phyloP scores from a whole-genome alignment of 2,329 filamentous ascomycete genomes.

The Penicillium freii region DNA sequence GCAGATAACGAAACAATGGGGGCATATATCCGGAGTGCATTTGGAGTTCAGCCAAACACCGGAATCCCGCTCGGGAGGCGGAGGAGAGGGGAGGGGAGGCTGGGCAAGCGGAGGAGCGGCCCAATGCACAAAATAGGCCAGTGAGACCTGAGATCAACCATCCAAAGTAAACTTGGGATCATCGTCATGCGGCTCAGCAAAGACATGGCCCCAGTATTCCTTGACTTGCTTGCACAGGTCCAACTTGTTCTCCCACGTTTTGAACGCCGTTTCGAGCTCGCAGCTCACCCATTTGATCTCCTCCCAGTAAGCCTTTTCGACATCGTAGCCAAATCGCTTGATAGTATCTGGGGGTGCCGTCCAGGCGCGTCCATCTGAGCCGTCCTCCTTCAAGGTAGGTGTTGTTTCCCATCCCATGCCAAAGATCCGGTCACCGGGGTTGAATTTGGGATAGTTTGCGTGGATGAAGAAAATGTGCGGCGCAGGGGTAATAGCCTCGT shows the following conservation, averaged over 20 bases:
- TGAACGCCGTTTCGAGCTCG: conserved; percentile 35
- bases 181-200: conserved; percentile 33
- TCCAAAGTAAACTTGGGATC: conserved; percentile 33
- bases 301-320: conserved; percentile 42
- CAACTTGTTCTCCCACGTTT: conserved; percentile 35
- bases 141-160: conserved; percentile 12
- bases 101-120: background rate
- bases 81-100: background rate
- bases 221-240: conserved; percentile 33
- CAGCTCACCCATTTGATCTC: conserved; percentile 44
- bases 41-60: background rate
- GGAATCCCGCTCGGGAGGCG: background rate
- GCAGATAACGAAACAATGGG: background rate
- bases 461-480: conserved; percentile 42
- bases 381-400: conserved; percentile 38
- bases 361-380: conserved; percentile 39
- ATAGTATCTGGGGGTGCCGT: conserved; percentile 34
- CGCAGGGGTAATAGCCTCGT: conserved; percentile 30
- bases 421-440: conserved; percentile 41
- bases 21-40: background rate
- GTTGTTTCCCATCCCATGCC: conserved; percentile 39
- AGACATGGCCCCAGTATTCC: conserved; percentile 37
- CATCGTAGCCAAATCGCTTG: conserved; percentile 40
- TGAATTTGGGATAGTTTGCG: conserved; percentile 45
- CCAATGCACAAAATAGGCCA: background rate